phyloP scores from a whole-genome alignment of 768 basidiomycete genomes.

The Chalciporus pseudorubinellus region DNA sequence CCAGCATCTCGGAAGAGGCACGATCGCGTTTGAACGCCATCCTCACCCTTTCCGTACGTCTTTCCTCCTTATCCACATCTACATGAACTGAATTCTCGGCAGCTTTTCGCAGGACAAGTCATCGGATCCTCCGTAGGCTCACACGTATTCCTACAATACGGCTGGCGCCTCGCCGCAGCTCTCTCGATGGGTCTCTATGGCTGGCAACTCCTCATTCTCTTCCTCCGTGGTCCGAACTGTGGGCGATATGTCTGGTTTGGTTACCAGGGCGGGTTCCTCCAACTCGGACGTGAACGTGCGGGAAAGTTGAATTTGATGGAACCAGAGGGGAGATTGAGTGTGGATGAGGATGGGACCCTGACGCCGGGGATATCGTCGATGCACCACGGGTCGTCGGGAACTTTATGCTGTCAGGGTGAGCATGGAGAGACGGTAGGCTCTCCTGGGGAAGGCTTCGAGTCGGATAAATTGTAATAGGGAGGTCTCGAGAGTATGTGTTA shows the following conservation, averaged over 20 bases:
- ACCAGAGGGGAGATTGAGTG: background rate
- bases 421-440: background rate
- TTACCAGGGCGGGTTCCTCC: slow-evolving; percentile 53
- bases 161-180: slow-evolving; percentile 36
- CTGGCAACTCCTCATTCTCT: slow-evolving; percentile 34
- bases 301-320: background rate
- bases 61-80: background rate
- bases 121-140: slow-evolving; percentile 43
- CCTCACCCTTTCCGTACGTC: slow-evolving; percentile 27
- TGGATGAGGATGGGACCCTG: slow-evolving; percentile 6
- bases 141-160: slow-evolving; percentile 39
- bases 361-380: slow-evolving; percentile 1
- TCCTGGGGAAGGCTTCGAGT: background rate
- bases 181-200: slow-evolving; percentile 36
- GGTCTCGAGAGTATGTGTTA: no score
- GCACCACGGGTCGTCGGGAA: background rate
- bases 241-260: slow-evolving; percentile 52
- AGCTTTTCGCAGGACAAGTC: slow-evolving; percentile 39
- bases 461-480: background rate
- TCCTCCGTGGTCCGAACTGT: slow-evolving; percentile 38
- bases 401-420: slow-evolving; percentile 6
- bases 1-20: slow-evolving; percentile 29
- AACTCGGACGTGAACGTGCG: background rate
- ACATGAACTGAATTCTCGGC: background rate
- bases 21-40: slow-evolving; percentile 31